phyloP scores from a whole-genome alignment of 306 rosid species.

The Coriaria nepalensis region DNA sequence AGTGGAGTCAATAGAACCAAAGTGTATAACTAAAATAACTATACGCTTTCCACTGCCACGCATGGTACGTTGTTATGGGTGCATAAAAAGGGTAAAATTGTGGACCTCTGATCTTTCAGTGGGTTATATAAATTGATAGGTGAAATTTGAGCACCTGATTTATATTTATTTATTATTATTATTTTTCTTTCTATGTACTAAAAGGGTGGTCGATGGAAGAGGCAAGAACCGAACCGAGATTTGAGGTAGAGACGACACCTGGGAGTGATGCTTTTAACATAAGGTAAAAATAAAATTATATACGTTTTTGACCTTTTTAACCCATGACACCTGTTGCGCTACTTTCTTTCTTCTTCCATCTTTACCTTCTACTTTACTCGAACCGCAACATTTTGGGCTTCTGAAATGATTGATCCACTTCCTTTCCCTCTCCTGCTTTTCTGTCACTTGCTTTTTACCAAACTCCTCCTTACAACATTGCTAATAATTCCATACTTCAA shows the following conservation, averaged over 20 bases:
- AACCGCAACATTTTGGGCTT: neutral
- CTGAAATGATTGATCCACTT: neutral
- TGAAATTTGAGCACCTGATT: neutral
- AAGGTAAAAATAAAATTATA: constrained; percentile 21
- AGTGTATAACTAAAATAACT: too few species aligned
- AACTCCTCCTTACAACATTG: neutral
- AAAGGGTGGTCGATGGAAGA: constrained; percentile 33
- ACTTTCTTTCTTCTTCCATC: neutral
- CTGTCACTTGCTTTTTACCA: neutral
- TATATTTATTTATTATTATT: neutral
- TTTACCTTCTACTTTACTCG: neutral
- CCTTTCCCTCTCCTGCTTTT: neutral
- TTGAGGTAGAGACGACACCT: constrained; percentile 14
- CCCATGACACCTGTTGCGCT: neutral
- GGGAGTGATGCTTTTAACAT: constrained; percentile 16
- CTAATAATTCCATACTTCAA: neutral
- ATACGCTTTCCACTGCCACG: too few species aligned
- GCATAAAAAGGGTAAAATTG: too few species aligned
- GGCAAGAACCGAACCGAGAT: constrained; percentile 9
- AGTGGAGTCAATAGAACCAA: too few species aligned
- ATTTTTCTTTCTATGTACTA: neutral
- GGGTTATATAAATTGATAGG: too few species aligned
- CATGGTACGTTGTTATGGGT: too few species aligned
- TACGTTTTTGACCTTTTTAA: neutral
- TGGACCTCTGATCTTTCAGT: too few species aligned